phyloP scores from a whole-genome alignment of 2,329 filamentous ascomycete genomes.

The Macroventuria anomochaeta region DNA sequence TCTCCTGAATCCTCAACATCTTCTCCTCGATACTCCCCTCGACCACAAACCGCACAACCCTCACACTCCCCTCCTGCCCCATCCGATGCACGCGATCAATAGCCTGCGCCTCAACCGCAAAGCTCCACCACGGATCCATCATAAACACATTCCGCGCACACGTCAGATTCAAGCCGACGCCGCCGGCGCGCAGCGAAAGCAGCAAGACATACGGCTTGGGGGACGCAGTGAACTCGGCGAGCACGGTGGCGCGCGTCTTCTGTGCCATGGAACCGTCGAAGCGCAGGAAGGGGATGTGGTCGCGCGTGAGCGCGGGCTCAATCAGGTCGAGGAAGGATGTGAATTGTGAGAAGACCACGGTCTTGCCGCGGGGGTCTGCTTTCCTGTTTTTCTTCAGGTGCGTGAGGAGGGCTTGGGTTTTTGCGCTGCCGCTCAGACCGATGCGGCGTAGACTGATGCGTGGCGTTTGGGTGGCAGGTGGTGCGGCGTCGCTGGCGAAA shows the following conservation, averaged over 20 bases:
- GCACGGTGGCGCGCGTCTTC: slow-evolving; percentile 78
- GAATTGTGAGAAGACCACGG: slow-evolving; percentile 95
- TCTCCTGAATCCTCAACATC: slow-evolving; percentile 91
- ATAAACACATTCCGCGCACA: slow-evolving; percentile 90
- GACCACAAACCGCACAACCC: slow-evolving; percentile 86
- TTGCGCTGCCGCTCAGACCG: slow-evolving; percentile 78
- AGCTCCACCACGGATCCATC: slow-evolving; percentile 99
- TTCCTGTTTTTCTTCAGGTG: slow-evolving; percentile 74
- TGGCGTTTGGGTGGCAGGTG: slow-evolving; percentile 46
- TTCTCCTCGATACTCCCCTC: slow-evolving; percentile 91
- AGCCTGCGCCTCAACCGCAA: slow-evolving; percentile 93
- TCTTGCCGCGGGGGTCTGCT: slow-evolving; percentile 75
- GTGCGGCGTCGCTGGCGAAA: slow-evolving; percentile 35
- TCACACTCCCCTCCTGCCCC: slow-evolving; percentile 87
- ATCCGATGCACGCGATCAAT: slow-evolving; percentile 98
- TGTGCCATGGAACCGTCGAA: slow-evolving; percentile 92
- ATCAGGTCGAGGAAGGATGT: slow-evolving; percentile 95
- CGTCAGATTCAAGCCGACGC: slow-evolving; percentile 92
- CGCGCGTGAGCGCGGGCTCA: slow-evolving; percentile 74
- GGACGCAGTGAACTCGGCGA: slow-evolving; percentile 69
- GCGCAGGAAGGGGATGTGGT: slow-evolving; percentile 79
- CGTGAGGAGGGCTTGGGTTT: slow-evolving; percentile 79
- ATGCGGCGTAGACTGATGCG: slow-evolving; percentile 67
- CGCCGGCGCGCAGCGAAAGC: slow-evolving; percentile 85
- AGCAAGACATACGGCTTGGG: slow-evolving; percentile 75